phyloP scores from a whole-genome alignment of 345 rosid species.

The Limnanthes douglasii region DNA sequence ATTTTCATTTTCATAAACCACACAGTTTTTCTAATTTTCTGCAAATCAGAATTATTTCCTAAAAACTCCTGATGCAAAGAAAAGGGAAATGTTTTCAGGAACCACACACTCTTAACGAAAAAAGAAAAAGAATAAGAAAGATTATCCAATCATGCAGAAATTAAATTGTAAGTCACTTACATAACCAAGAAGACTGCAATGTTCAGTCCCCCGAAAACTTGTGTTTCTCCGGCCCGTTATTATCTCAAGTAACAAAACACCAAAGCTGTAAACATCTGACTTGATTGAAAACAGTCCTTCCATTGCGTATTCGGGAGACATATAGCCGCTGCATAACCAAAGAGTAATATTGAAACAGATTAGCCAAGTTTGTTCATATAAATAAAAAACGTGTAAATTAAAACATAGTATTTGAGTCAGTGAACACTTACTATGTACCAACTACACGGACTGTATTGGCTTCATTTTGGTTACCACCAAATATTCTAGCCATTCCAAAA shows the following conservation, averaged over 20 bases:
- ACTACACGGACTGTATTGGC: slow-evolving; percentile 44
- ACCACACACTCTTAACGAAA: not conserved
- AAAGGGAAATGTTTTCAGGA: not conserved
- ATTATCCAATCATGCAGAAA: too few species aligned
- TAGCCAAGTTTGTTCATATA: too few species aligned
- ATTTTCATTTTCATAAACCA: slow-evolving; percentile 1
- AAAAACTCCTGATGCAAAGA: not conserved
- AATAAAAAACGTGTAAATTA: too few species aligned
- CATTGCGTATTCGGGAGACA: slow-evolving; percentile 77
- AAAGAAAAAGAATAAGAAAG: not conserved
- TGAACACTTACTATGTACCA: slow-evolving; percentile 43
- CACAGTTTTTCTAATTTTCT: too few species aligned
- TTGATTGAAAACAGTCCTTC: slow-evolving; percentile 61
- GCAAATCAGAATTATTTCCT: too few species aligned
- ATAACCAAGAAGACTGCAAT: slow-evolving; percentile 27
- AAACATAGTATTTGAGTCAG: too few species aligned
- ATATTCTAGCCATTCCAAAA: slow-evolving; percentile 60
- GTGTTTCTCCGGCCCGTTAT: slow-evolving; percentile 39
- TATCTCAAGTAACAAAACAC: slow-evolving; percentile 53
- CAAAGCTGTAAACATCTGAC: slow-evolving; percentile 63
- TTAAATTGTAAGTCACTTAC: slow-evolving; percentile 23
- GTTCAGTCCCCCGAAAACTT: slow-evolving; percentile 22
- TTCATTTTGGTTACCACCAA: slow-evolving; percentile 33
- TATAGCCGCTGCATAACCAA: slow-evolving; percentile 34
- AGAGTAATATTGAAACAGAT: not conserved